Evolutionary conservation across 331 rosid genomes (phyloP), one percentile per base, ranked within the genome.

Genomic region (Stylosanthes scabra): DNA sequence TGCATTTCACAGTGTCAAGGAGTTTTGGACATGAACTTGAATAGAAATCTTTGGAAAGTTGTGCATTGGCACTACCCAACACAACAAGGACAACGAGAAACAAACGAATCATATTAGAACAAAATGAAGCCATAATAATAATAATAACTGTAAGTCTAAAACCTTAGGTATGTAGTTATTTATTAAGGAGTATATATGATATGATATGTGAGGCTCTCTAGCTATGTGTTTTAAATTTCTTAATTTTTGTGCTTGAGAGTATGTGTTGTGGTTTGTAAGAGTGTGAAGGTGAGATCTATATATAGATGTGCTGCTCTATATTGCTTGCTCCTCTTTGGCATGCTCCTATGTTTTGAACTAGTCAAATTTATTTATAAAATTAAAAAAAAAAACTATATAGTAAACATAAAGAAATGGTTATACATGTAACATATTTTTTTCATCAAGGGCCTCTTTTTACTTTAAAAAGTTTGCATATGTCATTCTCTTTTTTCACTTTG

Each of bases 1-100:
- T 71, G 62, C 77, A 60, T 74, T 79, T 86, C 44, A 94, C 93
- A 1, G 88, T 80, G 54, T 87, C 47, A 45, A 82, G 50, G 69
- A 94, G 88, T 5, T 76, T 71, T 1, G 99, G 99, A 62, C 99
- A 94, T 25, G 96, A 80, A 1, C 60, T 74, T 1, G 75, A 81
- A 81, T 91, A 91, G 52, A 79, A 88, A 9, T 66, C 49, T 6
- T 88, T 52, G 3, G 90, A 85, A 68, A 94, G 96, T 41, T 88
- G 78, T 72, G 95, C 93, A 40, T 75, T 81, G 10, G 69, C 70
- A 65, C 39, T 83, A 14, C 88, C 79, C 40, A 77, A 37, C 16
- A 83, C 20, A 6, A 83, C 20, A 6, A 82, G 31, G 27, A 82
- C 14, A 73, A 82, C 11, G 59, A 83, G 54, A 9, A 41, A 31